Base-by-base conservation (phyloP, 495 filamentous ascomycete genomes). In the Xylaria intraflava region DNA sequence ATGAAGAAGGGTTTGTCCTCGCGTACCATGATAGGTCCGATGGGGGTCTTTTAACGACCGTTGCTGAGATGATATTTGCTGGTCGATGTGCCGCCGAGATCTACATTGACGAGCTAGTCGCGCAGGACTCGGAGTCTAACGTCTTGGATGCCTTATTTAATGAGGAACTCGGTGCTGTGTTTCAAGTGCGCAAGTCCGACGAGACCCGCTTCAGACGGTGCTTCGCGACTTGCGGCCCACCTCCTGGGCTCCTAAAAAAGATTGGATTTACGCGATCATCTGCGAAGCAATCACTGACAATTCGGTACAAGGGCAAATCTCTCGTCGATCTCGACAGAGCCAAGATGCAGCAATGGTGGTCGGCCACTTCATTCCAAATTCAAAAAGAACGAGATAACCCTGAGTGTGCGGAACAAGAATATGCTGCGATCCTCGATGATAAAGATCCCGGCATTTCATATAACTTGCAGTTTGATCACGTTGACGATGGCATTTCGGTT, bases 51-150 rank as follows among this genome's bases (percentile, higher is more conserved):
- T 82, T 97, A 60, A 96, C 92, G 11, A 90, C 92, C 7, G 75
- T 97, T 10, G 87, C 83, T 10, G 93, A 98, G 68, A 97, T 97
- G 93, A 94, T 95, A 83, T 96, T 98, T 62, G 93, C 93, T 10
- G 93, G 93, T 24, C 84, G 93, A 39, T 95, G 90, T 61, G 94
- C 94, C 54, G 80, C 88, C 22, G 85, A 92, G 49, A 73, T 97
- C 35, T 86, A 88, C 79, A 71, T 96, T 55, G 91, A 95, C 65
- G 79, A 75, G 38, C 76, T 95, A 43, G 62, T 79, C 1, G 69
- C 69, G 19, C 78, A 73, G 17, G 74, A 72, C 49, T 75, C 84
- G 42, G 69, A 83, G 19, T 67, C 73, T 11, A 80, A 87, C 62
- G 65, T 94, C 43, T 69, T 94, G 3, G 81, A 86, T 48, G 79